A percentile compares a stretch with the other conserved stretches of the same genome.
Conservation (phyloP, 148 eudicot genomes). For the Pharnaceum exiguum region DNA sequence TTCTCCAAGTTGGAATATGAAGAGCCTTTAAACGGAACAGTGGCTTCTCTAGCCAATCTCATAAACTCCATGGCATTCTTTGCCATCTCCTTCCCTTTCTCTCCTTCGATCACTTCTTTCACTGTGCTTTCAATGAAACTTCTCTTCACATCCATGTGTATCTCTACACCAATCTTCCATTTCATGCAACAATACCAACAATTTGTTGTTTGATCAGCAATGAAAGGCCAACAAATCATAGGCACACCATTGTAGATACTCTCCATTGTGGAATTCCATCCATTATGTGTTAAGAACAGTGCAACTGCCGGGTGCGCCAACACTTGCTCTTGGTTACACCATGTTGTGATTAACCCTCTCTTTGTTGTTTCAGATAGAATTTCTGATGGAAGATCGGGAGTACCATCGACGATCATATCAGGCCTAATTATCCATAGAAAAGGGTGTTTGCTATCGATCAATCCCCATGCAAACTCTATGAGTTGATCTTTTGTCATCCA, state of each 20-base stretch:
- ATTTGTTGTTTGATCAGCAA: slow-evolving; percentile 15
- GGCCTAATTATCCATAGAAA: slow-evolving; percentile 18
- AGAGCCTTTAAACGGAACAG: neutral
- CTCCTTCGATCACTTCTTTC: slow-evolving; percentile 11
- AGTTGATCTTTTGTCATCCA: slow-evolving; percentile 5
- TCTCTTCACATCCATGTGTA: slow-evolving; percentile 9
- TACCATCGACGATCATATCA: neutral
- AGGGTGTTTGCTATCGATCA: slow-evolving; percentile 6
- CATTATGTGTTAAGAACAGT: slow-evolving; percentile 9
- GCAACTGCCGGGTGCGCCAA: slow-evolving; percentile 1
- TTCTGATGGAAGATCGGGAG: neutral
- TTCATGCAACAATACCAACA: slow-evolving; percentile 11
- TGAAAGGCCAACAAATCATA: slow-evolving; percentile 18
- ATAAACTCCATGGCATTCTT: slow-evolving; percentile 8
- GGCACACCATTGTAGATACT: slow-evolving; percentile 11
- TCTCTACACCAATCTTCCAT: slow-evolving; percentile 14
- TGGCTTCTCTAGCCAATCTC: neutral
- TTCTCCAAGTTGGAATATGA: neutral
- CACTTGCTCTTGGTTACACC: slow-evolving; percentile 17
- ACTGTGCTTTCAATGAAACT: neutral
- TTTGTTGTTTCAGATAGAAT: neutral
- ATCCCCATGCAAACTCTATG: slow-evolving; percentile 21
- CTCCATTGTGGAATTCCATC: slow-evolving; percentile 22
- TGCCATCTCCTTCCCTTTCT: slow-evolving; percentile 10
- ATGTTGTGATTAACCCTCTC: slow-evolving; percentile 1